Evolutionary conservation across 2,329 filamentous ascomycete species (phyloP), one percentile per base, ranked within the genome.

Genomic region (Claviceps sp.): DNA sequence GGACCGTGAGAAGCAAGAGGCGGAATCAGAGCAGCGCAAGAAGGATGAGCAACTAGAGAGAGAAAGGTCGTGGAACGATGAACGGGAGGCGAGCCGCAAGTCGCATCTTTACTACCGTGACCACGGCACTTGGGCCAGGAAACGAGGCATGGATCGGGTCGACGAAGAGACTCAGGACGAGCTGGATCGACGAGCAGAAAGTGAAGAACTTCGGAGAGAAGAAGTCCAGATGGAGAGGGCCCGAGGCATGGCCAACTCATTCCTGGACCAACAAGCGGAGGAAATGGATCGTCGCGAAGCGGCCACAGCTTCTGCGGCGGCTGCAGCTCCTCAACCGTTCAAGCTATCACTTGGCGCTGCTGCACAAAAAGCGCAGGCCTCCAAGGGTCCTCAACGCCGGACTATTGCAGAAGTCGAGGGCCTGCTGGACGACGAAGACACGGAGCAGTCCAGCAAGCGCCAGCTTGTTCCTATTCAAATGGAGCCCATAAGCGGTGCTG

Each of bases 401-500:
- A 95, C 89, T 0, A 84, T 95, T 55, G 89, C 89, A 52, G 93
- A 98, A 64, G 88, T 98, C 52, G 93, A 97, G 72, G 89, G 89
- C 36, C 75, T 98, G 0, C 75, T 98, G 57, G 93, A 97, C 70
- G 90, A 97, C 67, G 93, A 97, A 67, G 93, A 97, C 63, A 87
- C 93, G 56, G 79, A 85, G 48, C 72, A 76, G 48, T 77, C 78
- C 22, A 79, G 79, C 5, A 87, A 84, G 67, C 81, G 88, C 7
- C 85, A 84, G 53, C 82, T 95, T 49, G 77, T 93, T 38, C 87
- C 89, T 3, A 90, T 93, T 65, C 84, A 88, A 62, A 89, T 89
- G 65, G 87, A 90, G 65, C 81, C 82, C 5, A 75, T 79, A 11
- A 75, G 79, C 11, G 79, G 82, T 42, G 57, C 65, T 0, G 76